Percentiles rank a stretch among this genome's conserved stretches.
These are phyloP conservation scores for Acanthamoeba pearcei DNA, from an alignment of 208 protist genomes.

Conservation along the genomic window DNA sequence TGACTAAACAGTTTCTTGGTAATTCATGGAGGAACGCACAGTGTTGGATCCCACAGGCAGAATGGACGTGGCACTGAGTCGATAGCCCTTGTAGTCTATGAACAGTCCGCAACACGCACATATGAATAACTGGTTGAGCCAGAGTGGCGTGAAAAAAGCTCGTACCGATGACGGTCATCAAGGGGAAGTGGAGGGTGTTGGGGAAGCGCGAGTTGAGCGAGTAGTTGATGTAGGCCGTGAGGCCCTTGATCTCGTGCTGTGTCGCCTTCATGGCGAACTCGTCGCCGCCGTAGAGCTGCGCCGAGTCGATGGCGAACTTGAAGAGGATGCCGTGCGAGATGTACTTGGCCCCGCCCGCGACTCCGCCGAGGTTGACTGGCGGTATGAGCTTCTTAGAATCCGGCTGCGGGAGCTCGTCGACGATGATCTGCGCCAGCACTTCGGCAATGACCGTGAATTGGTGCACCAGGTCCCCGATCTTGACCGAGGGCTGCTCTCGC, in stretches of 20 bases:
- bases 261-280: conserved; percentile 70
- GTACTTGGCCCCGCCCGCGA: conserved; percentile 62
- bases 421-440: conserved; percentile 40
- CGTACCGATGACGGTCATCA: conserved; percentile 62
- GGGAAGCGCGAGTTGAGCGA: conserved; percentile 27
- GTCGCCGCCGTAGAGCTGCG: neutral
- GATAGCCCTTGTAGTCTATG: conserved; percentile 60
- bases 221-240: conserved; percentile 69
- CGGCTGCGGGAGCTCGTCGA: conserved; percentile 27
- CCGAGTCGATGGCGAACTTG: conserved; percentile 46
- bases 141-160: neutral
- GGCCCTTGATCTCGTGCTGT: conserved; percentile 70
- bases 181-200: conserved; percentile 28
- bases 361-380: conserved; percentile 23
- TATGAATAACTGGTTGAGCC: neutral
- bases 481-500: neutral
- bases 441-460: conserved; percentile 60
- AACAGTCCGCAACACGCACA: neutral
- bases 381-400: conserved; percentile 60
- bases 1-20: neutral
- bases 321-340: conserved; percentile 66
- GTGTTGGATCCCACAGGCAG: conserved; percentile 27
- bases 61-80: conserved; percentile 37
- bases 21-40: neutral
- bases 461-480: conserved; percentile 1